Conservation (phyloP, 2,329 filamentous ascomycete genomes). For the Kalaharituber pfeilii region DNA sequence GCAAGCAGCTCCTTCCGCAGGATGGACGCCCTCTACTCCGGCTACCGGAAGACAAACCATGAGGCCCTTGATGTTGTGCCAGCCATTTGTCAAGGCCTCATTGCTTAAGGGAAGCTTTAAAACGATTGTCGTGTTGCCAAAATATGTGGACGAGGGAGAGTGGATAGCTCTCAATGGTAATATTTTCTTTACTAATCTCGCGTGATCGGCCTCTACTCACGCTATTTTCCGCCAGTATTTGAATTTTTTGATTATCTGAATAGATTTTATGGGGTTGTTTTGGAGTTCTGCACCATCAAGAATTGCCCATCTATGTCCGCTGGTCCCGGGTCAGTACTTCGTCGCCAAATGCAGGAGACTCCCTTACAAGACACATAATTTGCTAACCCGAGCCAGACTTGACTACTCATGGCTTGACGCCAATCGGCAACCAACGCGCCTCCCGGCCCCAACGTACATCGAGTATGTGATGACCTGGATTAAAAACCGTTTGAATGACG, state of each 20-base stretch:
- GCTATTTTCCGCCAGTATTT: constrained; percentile 15
- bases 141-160: constrained; percentile 83
- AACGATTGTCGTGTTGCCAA: constrained; percentile 80
- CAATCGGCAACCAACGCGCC: constrained; percentile 21
- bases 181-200: not conserved
- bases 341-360: not conserved
- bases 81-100: constrained; percentile 26
- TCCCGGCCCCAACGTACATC: constrained; percentile 23
- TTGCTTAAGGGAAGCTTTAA: constrained; percentile 82
- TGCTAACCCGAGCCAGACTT: constrained; percentile 10
- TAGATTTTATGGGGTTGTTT: constrained; percentile 43
- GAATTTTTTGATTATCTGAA: constrained; percentile 24
- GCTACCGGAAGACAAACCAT: constrained; percentile 29
- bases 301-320: constrained; percentile 88
- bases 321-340: constrained; percentile 52
- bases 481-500: constrained; percentile 22
- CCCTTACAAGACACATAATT: not conserved
- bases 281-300: constrained; percentile 70
- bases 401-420: constrained; percentile 23
- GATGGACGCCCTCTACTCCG: constrained; percentile 12
- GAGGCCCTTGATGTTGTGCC: constrained; percentile 32
- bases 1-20: constrained; percentile 2
- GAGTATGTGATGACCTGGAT: constrained; percentile 24
- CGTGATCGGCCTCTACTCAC: too few species aligned
- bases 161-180: constrained; percentile 91